A percentile compares a stretch with the other conserved stretches of the same genome.
These are phyloP conservation scores for Talaromyces sp. DNA, from an alignment of 2,329 filamentous ascomycete species.

Conservation along the genomic window DNA sequence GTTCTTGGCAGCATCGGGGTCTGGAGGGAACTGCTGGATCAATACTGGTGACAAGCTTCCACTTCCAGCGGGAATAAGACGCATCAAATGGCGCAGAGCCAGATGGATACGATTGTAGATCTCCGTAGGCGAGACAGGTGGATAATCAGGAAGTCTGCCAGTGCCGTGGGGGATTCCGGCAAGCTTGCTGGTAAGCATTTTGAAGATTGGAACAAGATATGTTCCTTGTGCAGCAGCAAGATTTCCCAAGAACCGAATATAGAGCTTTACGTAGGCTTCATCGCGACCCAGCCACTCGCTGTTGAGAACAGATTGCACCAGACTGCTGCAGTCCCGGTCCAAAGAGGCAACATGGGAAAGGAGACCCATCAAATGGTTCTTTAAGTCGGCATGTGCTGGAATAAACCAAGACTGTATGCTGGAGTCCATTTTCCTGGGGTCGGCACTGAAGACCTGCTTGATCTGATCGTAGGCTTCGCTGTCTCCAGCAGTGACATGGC, in stretches of 20 bases:
- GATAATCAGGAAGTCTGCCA: conserved; percentile 57
- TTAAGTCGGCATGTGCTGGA: conserved; percentile 55
- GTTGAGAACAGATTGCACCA: conserved; percentile 61
- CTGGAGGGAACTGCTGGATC: conserved; percentile 70
- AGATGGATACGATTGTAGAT: conserved; percentile 76
- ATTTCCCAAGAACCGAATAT: conserved; percentile 59
- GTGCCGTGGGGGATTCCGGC: conserved; percentile 59
- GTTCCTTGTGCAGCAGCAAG: conserved; percentile 81
- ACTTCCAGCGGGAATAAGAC: conserved; percentile 78
- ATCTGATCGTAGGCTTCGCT: conserved; percentile 61
- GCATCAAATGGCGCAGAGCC: conserved; percentile 73
- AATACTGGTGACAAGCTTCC: conserved; percentile 70
- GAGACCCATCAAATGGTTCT: conserved; percentile 62
- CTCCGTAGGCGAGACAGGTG: conserved; percentile 61
- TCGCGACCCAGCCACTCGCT: conserved; percentile 66
- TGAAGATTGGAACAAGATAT: conserved; percentile 73
- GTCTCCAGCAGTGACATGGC: conserved; percentile 55
- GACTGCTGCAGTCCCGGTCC: conserved; percentile 58
- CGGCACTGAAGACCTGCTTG: conserved; percentile 55
- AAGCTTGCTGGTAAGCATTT: conserved; percentile 81
- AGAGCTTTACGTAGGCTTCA: conserved; percentile 60
- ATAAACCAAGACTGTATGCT: conserved; percentile 44
- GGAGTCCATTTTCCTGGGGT: conserved; percentile 48
- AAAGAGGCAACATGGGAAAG: conserved; percentile 59
- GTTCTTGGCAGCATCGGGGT: conserved; percentile 73